phyloP scores from a whole-genome alignment of 2,329 filamentous ascomycete species.

The Alternaria brassicicola region DNA sequence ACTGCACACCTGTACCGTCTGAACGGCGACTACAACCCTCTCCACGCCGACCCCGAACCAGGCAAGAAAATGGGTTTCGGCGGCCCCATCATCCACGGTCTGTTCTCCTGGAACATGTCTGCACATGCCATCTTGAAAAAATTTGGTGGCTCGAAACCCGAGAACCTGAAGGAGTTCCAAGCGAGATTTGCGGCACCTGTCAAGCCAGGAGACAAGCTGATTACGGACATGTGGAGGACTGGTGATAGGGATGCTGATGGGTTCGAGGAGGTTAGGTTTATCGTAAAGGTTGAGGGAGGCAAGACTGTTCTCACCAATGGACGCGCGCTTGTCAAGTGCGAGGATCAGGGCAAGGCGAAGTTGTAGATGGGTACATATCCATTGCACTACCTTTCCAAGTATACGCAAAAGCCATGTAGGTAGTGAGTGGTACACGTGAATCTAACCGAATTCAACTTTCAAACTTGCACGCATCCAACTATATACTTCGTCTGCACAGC shows the following conservation, averaged over 20 bases:
- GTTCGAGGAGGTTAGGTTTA: conserved; percentile 85
- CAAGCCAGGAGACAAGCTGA: conserved; percentile 79
- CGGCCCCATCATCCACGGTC: conserved; percentile 85
- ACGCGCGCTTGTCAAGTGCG: conserved; percentile 74
- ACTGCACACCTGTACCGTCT: conserved; percentile 69
- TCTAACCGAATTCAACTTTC: neutral
- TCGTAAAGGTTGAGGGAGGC: conserved; percentile 76
- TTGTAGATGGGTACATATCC: conserved; percentile 32
- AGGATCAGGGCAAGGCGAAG: conserved; percentile 52
- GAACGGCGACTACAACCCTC: conserved; percentile 93
- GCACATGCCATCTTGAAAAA: conserved; percentile 74
- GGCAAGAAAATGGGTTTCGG: conserved; percentile 90
- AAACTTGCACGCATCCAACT: neutral
- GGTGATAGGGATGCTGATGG: conserved; percentile 66
- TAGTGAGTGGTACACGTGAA: neutral
- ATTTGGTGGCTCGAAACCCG: conserved; percentile 77
- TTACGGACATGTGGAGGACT: conserved; percentile 80
- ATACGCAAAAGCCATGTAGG: neutral
- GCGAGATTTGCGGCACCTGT: conserved; percentile 87
- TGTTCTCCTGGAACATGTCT: conserved; percentile 85
- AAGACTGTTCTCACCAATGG: conserved; percentile 90
- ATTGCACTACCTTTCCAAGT: neutral
- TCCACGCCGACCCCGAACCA: conserved; percentile 85
- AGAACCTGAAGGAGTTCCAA: conserved; percentile 86
- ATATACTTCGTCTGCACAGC: neutral